Percentiles rank a stretch among this genome's conserved stretches.
These are phyloP conservation scores for Zymoseptoria tritici DNA, from an alignment of 2,329 filamentous ascomycete species.

Conservation along the genomic window DNA sequence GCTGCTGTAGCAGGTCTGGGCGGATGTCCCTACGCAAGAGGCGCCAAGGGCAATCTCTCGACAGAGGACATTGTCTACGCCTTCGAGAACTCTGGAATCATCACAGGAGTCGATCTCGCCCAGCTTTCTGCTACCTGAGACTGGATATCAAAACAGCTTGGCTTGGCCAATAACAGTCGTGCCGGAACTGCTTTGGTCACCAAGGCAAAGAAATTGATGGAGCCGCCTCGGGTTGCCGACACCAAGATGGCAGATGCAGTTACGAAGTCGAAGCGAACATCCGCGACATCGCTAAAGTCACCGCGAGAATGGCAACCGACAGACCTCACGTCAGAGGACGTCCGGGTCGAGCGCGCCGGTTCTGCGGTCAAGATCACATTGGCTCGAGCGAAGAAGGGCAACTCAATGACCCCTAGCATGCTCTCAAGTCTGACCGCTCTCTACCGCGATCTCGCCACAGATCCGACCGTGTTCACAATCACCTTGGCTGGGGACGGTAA, in stretches of 20 bases:
- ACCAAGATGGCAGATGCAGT: not conserved
- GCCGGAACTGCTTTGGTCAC: slow-evolving; percentile 18
- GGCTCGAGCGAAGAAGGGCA: slow-evolving; percentile 14
- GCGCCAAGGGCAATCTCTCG: slow-evolving; percentile 25
- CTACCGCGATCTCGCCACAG: slow-evolving; percentile 8
- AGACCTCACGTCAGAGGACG: not conserved
- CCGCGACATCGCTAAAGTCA: not conserved
- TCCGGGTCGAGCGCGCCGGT: slow-evolving; percentile 6
- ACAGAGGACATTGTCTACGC: slow-evolving; percentile 26
- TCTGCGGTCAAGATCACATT: slow-evolving; percentile 13
- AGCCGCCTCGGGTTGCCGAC: not conserved
- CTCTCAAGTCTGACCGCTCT: slow-evolving; percentile 11
- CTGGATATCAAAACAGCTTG: slow-evolving; percentile 22
- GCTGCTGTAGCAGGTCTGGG: slow-evolving; percentile 25
- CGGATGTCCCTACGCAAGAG: slow-evolving; percentile 25
- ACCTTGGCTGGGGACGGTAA: slow-evolving; percentile 14
- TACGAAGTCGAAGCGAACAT: not conserved
- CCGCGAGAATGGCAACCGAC: too few relatives aligned
- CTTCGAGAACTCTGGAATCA: slow-evolving; percentile 20
- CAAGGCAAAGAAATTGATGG: slow-evolving; percentile 2
- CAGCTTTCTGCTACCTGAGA: slow-evolving; percentile 17
- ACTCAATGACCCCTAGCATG: slow-evolving; percentile 15
- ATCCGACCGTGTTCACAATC: slow-evolving; percentile 11
- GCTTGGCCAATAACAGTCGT: slow-evolving; percentile 19
- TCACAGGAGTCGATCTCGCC: slow-evolving; percentile 21